Evolutionary conservation across 805 yeast species (phyloP).

Genomic region (Alloascoidea hylecoeti): DNA sequence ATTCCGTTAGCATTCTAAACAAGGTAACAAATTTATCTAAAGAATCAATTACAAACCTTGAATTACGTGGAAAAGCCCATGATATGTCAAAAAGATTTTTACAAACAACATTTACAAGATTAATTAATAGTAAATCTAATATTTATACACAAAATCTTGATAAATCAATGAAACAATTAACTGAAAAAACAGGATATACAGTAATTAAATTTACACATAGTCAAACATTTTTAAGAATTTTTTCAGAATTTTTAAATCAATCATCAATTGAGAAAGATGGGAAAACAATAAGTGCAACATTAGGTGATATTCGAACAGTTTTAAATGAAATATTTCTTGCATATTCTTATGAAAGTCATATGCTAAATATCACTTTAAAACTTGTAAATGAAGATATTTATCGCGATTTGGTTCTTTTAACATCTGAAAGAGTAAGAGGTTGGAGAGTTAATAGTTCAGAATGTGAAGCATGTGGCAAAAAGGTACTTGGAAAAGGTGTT

Average conservation of each 20-base stretch:
- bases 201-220: slow-evolving; percentile 8
- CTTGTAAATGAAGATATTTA: slow-evolving; percentile 45
- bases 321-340: slow-evolving; percentile 51
- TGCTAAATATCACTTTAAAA: slow-evolving; percentile 33
- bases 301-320: slow-evolving; percentile 45
- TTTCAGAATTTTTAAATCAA: slow-evolving; percentile 37
- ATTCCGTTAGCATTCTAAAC: too few relatives aligned
- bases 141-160: slow-evolving; percentile 6
- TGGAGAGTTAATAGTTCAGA: slow-evolving; percentile 41
- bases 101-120: slow-evolving; percentile 1
- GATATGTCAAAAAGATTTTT: background rate
- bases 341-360: slow-evolving; percentile 46
- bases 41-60: too few relatives aligned
- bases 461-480: slow-evolving; percentile 69
- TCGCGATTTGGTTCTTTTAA: slow-evolving; percentile 27
- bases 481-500: slow-evolving; percentile 55
- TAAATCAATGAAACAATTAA: slow-evolving; percentile 15
- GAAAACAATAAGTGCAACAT: slow-evolving; percentile 29
- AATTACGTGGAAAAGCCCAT: background rate
- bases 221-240: slow-evolving; percentile 35
- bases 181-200: slow-evolving; percentile 18
- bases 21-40: too few relatives aligned
- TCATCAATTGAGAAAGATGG: slow-evolving; percentile 19
- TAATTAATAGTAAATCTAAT: background rate
- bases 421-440: slow-evolving; percentile 34